phyloP scores from a whole-genome alignment of 192 early-diverging fungal genomes.

The Coemansia sp. region DNA sequence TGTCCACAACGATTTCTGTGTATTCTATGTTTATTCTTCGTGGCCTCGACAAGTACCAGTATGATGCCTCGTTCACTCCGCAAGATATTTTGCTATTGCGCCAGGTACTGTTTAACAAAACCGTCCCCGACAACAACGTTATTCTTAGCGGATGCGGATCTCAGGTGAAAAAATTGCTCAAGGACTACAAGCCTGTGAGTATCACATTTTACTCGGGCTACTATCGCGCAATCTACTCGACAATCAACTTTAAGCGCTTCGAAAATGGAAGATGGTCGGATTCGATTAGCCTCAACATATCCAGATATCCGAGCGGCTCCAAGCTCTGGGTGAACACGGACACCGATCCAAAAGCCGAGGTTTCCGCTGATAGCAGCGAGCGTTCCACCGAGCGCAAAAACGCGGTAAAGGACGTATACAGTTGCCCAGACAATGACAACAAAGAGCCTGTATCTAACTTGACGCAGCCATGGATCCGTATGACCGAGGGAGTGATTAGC shows the following conservation, averaged over 20 bases:
- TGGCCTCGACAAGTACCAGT: constrained; percentile 19
- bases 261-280: constrained; percentile 28
- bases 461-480: constrained; percentile 30
- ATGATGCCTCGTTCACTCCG: constrained; percentile 8
- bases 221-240: constrained; percentile 32
- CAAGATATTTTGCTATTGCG: constrained; percentile 22
- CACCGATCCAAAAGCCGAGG: neutral
- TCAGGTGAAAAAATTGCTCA: constrained; percentile 9
- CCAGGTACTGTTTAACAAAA: constrained; percentile 16
- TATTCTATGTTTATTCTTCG: constrained; percentile 35
- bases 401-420: neutral
- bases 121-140: constrained; percentile 12
- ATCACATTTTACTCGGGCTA: constrained; percentile 30
- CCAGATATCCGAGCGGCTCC: constrained; percentile 33
- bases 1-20: constrained; percentile 34
- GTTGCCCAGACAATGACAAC: neutral
- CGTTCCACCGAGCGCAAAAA: neutral
- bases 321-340: constrained; percentile 42
- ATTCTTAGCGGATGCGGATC: constrained; percentile 24
- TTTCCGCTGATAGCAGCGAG: neutral
- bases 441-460: neutral
- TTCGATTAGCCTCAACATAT: constrained; percentile 14
- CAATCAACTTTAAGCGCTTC: constrained; percentile 29
- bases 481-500: constrained; percentile 5
- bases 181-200: constrained; percentile 30